Conservation (phyloP, 495 filamentous ascomycete species). For the Penicillium turbatum region DNA sequence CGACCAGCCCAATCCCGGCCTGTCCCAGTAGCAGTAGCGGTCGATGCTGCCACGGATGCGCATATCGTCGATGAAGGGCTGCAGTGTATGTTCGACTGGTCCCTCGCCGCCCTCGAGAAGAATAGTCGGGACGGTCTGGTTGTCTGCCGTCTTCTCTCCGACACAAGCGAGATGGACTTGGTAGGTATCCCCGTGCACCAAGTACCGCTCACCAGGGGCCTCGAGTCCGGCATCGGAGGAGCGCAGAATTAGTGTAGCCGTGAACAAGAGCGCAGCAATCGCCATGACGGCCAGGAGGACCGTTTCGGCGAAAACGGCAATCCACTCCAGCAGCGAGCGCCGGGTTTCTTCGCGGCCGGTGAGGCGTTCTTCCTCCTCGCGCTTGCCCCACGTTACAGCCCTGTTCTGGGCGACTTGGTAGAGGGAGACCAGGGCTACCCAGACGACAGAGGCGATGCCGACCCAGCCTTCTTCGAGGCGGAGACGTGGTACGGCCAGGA, state of each 20-base stretch:
- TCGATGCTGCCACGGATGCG: conserved; percentile 68
- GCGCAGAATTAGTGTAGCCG: conserved; percentile 71
- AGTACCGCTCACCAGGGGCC: conserved; percentile 66
- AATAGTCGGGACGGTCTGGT: conserved; percentile 57
- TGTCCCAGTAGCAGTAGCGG: conserved; percentile 94
- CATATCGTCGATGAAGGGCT: conserved; percentile 61
- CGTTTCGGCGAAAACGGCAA: conserved; percentile 71
- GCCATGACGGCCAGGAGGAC: conserved; percentile 63
- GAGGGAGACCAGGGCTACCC: conserved; percentile 60
- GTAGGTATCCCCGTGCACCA: conserved; percentile 77
- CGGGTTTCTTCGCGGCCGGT: conserved; percentile 87
- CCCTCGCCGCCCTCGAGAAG: conserved; percentile 77
- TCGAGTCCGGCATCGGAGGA: conserved; percentile 67
- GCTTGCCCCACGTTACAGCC: conserved; percentile 86
- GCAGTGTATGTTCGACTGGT: conserved; percentile 68
- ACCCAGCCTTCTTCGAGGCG: conserved; percentile 86
- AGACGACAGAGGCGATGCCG: conserved; percentile 77
- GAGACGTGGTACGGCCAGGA: conserved; percentile 64
- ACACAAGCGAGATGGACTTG: conserved; percentile 80
- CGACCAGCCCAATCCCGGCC: conserved; percentile 84
- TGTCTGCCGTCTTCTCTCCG: conserved; percentile 54
- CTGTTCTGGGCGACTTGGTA: conserved; percentile 62
- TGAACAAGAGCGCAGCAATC: conserved; percentile 64
- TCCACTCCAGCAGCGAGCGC: conserved; percentile 77
- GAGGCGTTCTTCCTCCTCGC: conserved; percentile 84